A percentile compares a stretch with the other conserved stretches of the same genome.
Conservation (phyloP, 139 green algal genomes). For the Chlamydomonas incerta region DNA sequence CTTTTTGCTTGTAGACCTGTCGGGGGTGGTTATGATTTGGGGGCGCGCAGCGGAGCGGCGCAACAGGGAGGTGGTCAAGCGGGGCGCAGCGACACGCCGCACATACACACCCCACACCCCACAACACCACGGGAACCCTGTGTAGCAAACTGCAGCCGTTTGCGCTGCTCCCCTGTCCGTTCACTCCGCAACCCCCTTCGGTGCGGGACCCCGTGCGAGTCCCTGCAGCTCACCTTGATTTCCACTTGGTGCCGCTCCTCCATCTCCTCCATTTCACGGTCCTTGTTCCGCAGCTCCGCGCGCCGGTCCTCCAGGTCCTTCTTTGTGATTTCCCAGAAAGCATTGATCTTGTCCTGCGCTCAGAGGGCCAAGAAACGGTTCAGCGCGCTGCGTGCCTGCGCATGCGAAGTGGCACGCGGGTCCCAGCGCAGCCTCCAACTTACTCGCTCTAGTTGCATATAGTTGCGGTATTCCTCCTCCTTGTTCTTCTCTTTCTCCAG, state of each 20-base stretch:
- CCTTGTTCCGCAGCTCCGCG: constrained; percentile 88
- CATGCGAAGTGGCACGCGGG: neutral
- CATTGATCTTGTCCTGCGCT: constrained; percentile 92
- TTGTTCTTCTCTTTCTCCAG: constrained; percentile 91
- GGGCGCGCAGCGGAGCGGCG: too few species aligned
- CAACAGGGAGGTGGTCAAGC: too few species aligned
- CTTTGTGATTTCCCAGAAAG: constrained; percentile 95
- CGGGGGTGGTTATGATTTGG: neutral
- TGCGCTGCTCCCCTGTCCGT: too few species aligned
- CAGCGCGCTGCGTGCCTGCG: neutral
- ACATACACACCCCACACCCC: too few species aligned
- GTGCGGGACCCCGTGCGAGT: too few species aligned
- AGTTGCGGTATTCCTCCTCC: constrained; percentile 91
- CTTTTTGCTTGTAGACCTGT: constrained; percentile 94
- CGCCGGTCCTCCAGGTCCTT: constrained; percentile 87
- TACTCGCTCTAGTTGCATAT: constrained; percentile 93
- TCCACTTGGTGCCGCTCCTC: constrained; percentile 91
- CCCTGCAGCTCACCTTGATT: constrained; percentile 78
- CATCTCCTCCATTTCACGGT: constrained; percentile 90
- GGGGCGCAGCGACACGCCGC: too few species aligned
- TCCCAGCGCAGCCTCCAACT: neutral
- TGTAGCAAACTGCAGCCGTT: too few species aligned
- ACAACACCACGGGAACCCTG: too few species aligned
- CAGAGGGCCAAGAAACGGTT: neutral
- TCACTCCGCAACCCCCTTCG: too few species aligned